These are phyloP conservation scores for Castanopsis chinensis DNA, from an alignment of 306 rosid species.

Conservation along the genomic window DNA sequence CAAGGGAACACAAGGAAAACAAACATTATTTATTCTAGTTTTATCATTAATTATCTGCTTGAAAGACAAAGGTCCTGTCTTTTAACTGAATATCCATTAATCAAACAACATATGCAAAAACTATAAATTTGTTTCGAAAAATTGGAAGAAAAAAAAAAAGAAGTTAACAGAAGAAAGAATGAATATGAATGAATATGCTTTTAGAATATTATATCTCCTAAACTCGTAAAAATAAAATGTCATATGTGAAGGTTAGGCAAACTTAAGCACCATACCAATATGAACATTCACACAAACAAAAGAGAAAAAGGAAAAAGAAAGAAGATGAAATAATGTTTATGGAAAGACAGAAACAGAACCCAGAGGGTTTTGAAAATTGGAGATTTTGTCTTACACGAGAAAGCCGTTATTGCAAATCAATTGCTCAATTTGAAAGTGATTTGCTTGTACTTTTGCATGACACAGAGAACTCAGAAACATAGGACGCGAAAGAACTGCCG, in stretches of 20 bases:
- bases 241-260: not conserved
- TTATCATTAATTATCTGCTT: too few relatives aligned
- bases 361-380: not conserved
- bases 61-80: not conserved
- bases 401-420: conserved; percentile 11
- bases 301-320: not conserved
- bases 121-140: not conserved
- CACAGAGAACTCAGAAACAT: conserved; percentile 7
- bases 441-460: conserved; percentile 1
- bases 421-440: conserved; percentile 10
- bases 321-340: not conserved
- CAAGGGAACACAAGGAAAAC: too few relatives aligned
- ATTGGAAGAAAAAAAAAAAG: not conserved
- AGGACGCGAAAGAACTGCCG: not conserved
- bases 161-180: not conserved
- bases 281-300: not conserved
- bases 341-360: not conserved
- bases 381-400: conserved; percentile 16
- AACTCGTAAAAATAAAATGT: not conserved
- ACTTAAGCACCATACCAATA: too few relatives aligned
- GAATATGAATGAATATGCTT: not conserved
- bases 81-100: not conserved
- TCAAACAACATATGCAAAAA: not conserved
- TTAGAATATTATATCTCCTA: not conserved
- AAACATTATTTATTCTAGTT: too few relatives aligned